phyloP scores from a whole-genome alignment of 164 flowering plant species.

The Piper betle region DNA sequence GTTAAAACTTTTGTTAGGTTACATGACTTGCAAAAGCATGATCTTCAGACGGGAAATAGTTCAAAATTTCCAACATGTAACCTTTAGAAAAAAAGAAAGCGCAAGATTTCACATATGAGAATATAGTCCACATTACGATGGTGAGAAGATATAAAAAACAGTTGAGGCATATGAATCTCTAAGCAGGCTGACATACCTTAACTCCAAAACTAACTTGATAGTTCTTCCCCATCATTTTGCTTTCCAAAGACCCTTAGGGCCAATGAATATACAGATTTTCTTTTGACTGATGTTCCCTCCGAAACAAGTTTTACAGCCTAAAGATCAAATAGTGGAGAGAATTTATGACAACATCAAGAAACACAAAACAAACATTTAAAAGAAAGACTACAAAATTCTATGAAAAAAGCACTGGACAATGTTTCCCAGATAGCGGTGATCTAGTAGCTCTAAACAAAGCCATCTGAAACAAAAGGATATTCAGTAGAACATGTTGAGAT shows the following conservation, averaged over 20 bases:
- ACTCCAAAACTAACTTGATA: constrained; percentile 8
- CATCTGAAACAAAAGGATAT: neutral
- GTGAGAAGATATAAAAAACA: no score
- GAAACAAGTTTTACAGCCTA: constrained; percentile 90
- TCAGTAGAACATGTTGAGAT: constrained; percentile 1
- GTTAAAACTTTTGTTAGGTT: no score
- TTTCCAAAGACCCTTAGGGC: constrained; percentile 70
- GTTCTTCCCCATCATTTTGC: constrained; percentile 21
- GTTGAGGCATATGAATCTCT: no score
- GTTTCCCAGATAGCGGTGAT: neutral
- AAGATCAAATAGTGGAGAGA: neutral
- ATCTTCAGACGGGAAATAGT: no score
- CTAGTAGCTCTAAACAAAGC: neutral
- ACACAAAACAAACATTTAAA: no score
- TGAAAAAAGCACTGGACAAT: neutral
- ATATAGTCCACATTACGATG: no score
- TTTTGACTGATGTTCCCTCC: constrained; percentile 47
- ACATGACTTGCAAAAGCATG: no score
- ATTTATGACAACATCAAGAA: neutral
- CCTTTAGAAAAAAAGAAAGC: no score
- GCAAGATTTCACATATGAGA: no score
- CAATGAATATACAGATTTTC: constrained; percentile 56
- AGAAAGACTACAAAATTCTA: neutral
- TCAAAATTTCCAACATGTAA: no score
- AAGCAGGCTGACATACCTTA: no score